Conservation (phyloP, 306 rosid species). For the Spatholobus suberectus region DNA sequence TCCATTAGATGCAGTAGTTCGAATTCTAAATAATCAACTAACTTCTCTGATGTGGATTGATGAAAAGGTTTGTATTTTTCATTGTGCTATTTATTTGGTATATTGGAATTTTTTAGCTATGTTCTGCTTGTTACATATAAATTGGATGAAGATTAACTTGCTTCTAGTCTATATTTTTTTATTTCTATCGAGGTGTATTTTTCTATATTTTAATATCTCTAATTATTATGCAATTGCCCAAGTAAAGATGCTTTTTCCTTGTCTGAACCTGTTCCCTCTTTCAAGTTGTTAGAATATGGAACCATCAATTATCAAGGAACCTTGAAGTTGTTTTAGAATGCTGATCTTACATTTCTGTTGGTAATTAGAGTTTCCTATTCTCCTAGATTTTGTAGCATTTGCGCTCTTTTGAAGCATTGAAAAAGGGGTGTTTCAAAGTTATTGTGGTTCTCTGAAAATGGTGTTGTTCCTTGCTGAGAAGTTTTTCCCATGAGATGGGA, state of each 20-base stretch:
- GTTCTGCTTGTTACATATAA: not conserved
- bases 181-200: not conserved
- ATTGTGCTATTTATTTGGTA: not conserved
- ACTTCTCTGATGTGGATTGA: slow-evolving; percentile 97
- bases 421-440: not conserved
- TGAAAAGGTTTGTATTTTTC: slow-evolving; percentile 79
- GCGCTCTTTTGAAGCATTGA: not conserved
- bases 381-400: not conserved
- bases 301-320: not conserved
- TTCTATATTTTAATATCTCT: not conserved
- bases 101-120: not conserved
- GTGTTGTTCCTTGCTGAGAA: not conserved
- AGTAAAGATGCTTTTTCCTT: not conserved
- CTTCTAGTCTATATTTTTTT: not conserved
- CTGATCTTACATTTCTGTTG: not conserved
- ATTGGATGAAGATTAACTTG: not conserved
- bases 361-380: not conserved
- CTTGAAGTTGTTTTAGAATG: not conserved
- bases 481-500: not conserved
- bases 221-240: not conserved
- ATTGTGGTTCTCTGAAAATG: not conserved
- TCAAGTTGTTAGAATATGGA: not conserved
- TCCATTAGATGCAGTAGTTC: slow-evolving; percentile 90
- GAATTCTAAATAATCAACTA: slow-evolving; percentile 90
- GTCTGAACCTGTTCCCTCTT: not conserved